Evolutionary conservation across 306 rosid species (phyloP), one percentile per base, ranked within the genome.

Genomic region (Gastrolobium bilobum): DNA sequence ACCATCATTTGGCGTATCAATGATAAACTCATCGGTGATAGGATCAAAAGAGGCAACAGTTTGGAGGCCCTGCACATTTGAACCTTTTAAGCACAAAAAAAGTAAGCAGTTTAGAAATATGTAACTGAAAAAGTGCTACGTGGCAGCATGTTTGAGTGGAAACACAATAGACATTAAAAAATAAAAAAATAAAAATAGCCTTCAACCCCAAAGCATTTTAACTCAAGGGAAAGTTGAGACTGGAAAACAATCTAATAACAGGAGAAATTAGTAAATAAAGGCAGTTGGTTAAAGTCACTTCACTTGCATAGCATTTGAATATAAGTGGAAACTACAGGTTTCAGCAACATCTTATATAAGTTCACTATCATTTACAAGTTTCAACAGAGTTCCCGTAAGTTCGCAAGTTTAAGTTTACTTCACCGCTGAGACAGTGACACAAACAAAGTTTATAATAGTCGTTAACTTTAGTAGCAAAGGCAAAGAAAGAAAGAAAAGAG

Each of bases 51-150:
- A 86, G 43, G 99, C 99, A 38, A 66, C 71, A 6, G 98, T 95
- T 87, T 95, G 98, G 66, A 95, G 90, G 72, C 94, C 96, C 89
- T 95, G 99, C 86, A 95, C 98, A 79, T 95, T 95, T 74, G 98
- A 95, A 60, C 99, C 99, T 95, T 76, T 76, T 44, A 71, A 66
- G 79, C 76, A 66, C 75, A 73, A 67, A 75, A 71, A 71, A 76
- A 15, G 68, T 33, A 26, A 54, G 50, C 29, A 73, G 48, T 76
- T 81, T 54, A 76, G 76, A 76, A 34, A 15, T 63, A 73, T 39
- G 4, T 46, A 34, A 34, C 10, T 10, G 6, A 14, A 60, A 37
- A 0, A 54, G 50, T 5, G 39, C 46, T 65, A 63, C 20, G 50
- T 3, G 33, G 50, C 29, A 58, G 5, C 58, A 64, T 44, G 30